Conservation (phyloP, 148 eudicot species). For the Hydrangea macrophylla region DNA sequence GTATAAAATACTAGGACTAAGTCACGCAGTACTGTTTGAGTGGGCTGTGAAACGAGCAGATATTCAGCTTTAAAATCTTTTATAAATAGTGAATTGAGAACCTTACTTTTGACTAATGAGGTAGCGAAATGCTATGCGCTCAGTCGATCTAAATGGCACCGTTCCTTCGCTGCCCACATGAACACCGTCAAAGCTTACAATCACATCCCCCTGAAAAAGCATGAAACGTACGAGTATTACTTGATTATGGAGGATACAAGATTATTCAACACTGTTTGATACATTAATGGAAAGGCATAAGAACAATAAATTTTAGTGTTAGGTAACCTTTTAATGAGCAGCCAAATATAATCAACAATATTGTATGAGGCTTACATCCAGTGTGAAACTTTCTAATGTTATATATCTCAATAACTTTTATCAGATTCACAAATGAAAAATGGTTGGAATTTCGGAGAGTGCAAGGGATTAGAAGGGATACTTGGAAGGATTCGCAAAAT, state of each 20-base stretch:
- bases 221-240: not conserved
- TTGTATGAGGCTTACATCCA: not conserved
- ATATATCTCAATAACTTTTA: too few species aligned
- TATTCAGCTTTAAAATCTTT: not conserved
- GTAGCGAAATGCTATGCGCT: slow-evolving; percentile 96
- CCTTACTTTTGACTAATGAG: slow-evolving; percentile 90
- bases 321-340: slow-evolving; percentile 7
- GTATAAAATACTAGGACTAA: not conserved
- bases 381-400: not conserved
- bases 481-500: too few species aligned
- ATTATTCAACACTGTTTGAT: not conserved
- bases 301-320: not conserved
- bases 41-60: not conserved
- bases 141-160: slow-evolving; percentile 90
- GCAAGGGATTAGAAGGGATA: too few species aligned
- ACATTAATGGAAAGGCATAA: not conserved
- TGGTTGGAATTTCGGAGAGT: too few species aligned
- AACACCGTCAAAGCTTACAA: slow-evolving; percentile 82
- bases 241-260: not conserved
- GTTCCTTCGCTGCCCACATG: slow-evolving; percentile 91
- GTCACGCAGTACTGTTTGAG: not conserved
- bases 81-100: slow-evolving; percentile 7
- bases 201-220: slow-evolving; percentile 80
- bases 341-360: slow-evolving; percentile 3
- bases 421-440: too few species aligned